A percentile compares a stretch with the other conserved stretches of the same genome.
These are phyloP conservation scores for Amanita muscaria DNA, from an alignment of 768 basidiomycete species.

Conservation along the genomic window DNA sequence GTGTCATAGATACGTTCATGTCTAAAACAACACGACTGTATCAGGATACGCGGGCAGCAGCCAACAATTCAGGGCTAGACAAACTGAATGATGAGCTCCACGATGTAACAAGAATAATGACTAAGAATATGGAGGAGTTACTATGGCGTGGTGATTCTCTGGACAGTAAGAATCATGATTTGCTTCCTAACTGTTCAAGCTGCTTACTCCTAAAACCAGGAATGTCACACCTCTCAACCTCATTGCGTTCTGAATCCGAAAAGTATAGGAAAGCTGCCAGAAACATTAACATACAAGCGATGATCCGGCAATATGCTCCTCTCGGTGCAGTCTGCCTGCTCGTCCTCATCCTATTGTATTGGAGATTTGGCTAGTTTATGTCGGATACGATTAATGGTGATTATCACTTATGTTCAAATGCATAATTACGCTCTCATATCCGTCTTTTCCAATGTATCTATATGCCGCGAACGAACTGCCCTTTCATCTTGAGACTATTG, in stretches of 20 bases:
- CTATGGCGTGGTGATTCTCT: constrained; percentile 97
- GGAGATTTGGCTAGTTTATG: constrained; percentile 50
- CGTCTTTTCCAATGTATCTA: background rate
- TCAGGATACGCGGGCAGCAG: constrained; percentile 82
- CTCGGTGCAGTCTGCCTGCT: constrained; percentile 76
- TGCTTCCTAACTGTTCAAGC: background rate
- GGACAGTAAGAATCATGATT: constrained; percentile 56
- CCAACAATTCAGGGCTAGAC: constrained; percentile 59
- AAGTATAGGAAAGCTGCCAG: constrained; percentile 94
- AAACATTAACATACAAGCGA: constrained; percentile 89
- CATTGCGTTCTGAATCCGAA: constrained; percentile 91
- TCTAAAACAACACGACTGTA: constrained; percentile 94
- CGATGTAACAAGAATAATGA: constrained; percentile 99
- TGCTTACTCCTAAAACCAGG: constrained; percentile 26
- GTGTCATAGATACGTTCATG: constrained; percentile 86
- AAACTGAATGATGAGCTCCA: constrained; percentile 92
- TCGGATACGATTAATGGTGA: too few relatives aligned
- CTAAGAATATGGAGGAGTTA: constrained; percentile 99
- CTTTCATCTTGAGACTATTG: too few relatives aligned
- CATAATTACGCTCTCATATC: constrained; percentile 4
- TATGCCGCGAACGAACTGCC: too few relatives aligned
- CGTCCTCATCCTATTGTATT: constrained; percentile 67
- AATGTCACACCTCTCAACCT: constrained; percentile 95
- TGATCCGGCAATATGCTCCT: constrained; percentile 94
- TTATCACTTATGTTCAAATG: too few relatives aligned